A percentile compares a stretch with the other conserved stretches of the same genome.
Evolutionary conservation across 345 rosid genomes (phyloP).

Genomic region (Physaria fendleri): DNA sequence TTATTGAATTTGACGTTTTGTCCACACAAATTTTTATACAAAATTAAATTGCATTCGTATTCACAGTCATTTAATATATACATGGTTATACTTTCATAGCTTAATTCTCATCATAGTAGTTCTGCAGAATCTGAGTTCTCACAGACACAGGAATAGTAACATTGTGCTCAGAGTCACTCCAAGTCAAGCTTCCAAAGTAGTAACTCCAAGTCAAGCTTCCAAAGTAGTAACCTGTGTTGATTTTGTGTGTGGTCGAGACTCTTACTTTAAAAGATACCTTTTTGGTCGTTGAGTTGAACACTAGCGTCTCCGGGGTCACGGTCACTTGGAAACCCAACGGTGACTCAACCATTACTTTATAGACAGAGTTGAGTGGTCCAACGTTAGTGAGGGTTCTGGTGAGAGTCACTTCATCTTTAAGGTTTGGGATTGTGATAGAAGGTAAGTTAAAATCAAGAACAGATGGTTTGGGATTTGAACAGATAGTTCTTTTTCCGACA

Average conservation of each 20-base stretch:
- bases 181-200: conserved; percentile 38
- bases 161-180: conserved; percentile 23
- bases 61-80: not conserved
- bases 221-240: conserved; percentile 35
- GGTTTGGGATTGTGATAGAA: conserved; percentile 28
- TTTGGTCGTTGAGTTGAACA: conserved; percentile 16
- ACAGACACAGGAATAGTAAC: conserved; percentile 37
- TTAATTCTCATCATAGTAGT: conserved; percentile 5
- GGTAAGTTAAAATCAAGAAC: conserved; percentile 39
- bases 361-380: conserved; percentile 29
- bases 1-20: not conserved
- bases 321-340: conserved; percentile 21
- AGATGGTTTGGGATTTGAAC: conserved; percentile 13
- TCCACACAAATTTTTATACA: not conserved
- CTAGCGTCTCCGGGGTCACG: conserved; percentile 20
- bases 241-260: conserved; percentile 17
- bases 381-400: conserved; percentile 38
- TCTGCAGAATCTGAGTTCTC: conserved; percentile 14
- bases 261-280: conserved; percentile 11
- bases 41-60: not conserved
- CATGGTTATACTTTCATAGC: not conserved
- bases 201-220: conserved; percentile 40
- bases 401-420: not conserved
- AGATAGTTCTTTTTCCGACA: conserved; percentile 19
- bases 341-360: conserved; percentile 10